Conservation (phyloP, 176 grass and related monocot species). For the Carex myosuroides region DNA sequence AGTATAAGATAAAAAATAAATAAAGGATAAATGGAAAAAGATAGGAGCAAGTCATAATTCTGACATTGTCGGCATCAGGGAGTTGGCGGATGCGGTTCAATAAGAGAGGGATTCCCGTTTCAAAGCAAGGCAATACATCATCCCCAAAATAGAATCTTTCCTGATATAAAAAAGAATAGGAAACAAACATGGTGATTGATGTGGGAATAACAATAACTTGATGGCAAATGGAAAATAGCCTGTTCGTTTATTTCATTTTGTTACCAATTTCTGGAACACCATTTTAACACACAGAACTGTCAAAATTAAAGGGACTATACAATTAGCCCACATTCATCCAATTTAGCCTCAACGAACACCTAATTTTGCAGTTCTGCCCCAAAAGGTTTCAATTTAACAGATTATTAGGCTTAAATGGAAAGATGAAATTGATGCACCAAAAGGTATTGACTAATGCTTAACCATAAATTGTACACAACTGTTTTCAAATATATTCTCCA, state of each 20-base stretch:
- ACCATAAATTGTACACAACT: not conserved
- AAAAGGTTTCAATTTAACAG: not conserved
- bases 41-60: not conserved
- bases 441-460: not conserved
- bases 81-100: conserved; percentile 72
- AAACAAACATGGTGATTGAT: not conserved
- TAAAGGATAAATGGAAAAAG: not conserved
- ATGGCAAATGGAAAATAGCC: not conserved
- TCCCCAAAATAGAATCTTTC: conserved; percentile 81
- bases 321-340: not conserved
- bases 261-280: not conserved
- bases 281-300: not conserved
- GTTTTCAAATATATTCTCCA: not conserved
- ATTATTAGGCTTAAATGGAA: not conserved
- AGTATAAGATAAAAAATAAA: not conserved
- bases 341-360: not conserved
- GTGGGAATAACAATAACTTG: not conserved
- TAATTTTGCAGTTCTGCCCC: not conserved
- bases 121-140: conserved; percentile 82
- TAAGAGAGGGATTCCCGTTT: conserved; percentile 78
- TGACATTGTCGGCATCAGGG: conserved; percentile 63
- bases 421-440: no score
- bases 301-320: not conserved
- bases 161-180: conserved; percentile 13
- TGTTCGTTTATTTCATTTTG: not conserved